phyloP scores from a whole-genome alignment of 139 green algal species.

The Tetratostichococcus sp. region DNA sequence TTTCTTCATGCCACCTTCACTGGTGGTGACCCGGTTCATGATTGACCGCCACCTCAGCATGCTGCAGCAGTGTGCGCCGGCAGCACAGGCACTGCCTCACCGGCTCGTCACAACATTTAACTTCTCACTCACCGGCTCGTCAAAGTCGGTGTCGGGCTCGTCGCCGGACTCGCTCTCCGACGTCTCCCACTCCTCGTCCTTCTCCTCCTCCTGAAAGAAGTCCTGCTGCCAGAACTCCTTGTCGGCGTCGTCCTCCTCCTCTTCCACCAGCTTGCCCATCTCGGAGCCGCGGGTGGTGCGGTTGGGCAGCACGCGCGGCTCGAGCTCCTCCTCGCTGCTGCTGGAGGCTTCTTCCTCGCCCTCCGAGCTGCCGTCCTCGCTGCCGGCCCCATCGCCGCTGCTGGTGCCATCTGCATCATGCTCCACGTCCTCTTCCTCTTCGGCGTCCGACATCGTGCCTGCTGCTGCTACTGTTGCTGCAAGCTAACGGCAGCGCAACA shows the following conservation, averaged over 20 bases:
- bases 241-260: slow-evolving; percentile 53
- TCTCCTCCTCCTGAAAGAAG: slow-evolving; percentile 65
- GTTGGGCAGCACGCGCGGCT: slow-evolving; percentile 33
- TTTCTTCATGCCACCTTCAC: no score
- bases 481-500: no score
- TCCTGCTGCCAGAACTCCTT: slow-evolving; percentile 88
- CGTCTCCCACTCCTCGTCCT: slow-evolving; percentile 61
- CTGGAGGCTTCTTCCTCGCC: no score
- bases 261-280: slow-evolving; percentile 28
- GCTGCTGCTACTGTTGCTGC: no score
- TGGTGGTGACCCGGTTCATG: no score
- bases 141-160: slow-evolving; percentile 74
- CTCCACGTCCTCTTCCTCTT: slow-evolving; percentile 1
- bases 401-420: neutral
- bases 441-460: neutral
- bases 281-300: slow-evolving; percentile 42
- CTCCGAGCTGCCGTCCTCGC: no score
- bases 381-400: slow-evolving; percentile 2
- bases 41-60: no score
- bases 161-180: slow-evolving; percentile 61
- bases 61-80: no score
- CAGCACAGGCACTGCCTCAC: no score
- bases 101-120: no score
- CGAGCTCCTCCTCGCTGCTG: neutral
- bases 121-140: slow-evolving; percentile 59